Evolutionary conservation across 331 rosid genomes (phyloP).

Genomic region (Phaseolus coccineus): DNA sequence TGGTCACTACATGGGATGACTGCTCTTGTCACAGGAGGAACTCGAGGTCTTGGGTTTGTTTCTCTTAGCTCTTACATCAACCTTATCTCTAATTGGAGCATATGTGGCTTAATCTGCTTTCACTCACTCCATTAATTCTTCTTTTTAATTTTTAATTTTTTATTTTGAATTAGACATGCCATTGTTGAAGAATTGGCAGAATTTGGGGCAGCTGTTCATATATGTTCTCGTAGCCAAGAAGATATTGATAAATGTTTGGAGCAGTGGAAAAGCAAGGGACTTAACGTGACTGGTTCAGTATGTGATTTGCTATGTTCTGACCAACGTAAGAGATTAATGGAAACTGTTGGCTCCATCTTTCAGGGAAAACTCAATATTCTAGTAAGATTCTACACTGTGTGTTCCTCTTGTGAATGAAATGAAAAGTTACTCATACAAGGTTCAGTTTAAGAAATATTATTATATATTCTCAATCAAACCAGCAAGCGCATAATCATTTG

Average conservation of each 20-base stretch:
- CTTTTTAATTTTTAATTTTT: background rate
- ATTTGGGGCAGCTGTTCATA: slow-evolving; percentile 71
- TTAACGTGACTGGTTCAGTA: slow-evolving; percentile 64
- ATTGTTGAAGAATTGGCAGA: slow-evolving; percentile 78
- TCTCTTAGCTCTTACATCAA: background rate
- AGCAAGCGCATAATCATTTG: too few relatives aligned
- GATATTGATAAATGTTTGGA: slow-evolving; percentile 54
- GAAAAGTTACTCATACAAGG: too few relatives aligned
- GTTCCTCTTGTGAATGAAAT: background rate
- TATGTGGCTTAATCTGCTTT: background rate
- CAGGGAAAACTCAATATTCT: slow-evolving; percentile 72
- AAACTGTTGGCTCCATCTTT: slow-evolving; percentile 53
- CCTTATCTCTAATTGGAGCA: background rate
- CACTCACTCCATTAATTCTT: background rate
- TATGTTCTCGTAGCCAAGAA: slow-evolving; percentile 59
- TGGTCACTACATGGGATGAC: slow-evolving; percentile 81
- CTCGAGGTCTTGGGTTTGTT: slow-evolving; percentile 70
- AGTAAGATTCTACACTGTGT: slow-evolving; percentile 37
- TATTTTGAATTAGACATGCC: slow-evolving; percentile 52
- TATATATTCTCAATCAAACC: too few relatives aligned
- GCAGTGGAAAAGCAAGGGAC: slow-evolving; percentile 66
- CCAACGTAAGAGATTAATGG: slow-evolving; percentile 58
- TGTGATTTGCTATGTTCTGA: slow-evolving; percentile 57
- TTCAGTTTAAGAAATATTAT: too few relatives aligned
- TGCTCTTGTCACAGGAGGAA: slow-evolving; percentile 79